Evolutionary conservation across 352 stramenopile species (phyloP), one percentile per base, ranked within the genome.

Genomic region (Phytophthora niederhauseri): DNA sequence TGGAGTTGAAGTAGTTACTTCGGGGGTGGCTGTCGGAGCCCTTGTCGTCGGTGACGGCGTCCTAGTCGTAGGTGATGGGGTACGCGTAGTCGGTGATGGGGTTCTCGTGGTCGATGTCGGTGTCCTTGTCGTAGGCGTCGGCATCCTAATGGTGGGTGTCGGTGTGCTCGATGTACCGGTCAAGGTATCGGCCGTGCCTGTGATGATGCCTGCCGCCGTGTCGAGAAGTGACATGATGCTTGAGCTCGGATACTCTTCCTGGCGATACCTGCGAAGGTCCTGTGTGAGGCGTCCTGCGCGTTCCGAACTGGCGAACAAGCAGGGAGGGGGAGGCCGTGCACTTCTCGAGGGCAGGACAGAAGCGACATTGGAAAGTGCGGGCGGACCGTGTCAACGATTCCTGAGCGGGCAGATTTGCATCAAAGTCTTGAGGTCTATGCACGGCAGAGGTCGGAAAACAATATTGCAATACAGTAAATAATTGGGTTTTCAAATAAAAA

Each of bases 291-390:
- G 38, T 11, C 31, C 38, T 66, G 31, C 17, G 19, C 28, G 55
- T 66, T 69, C 57, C 57, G 53, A 75, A 75, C 52, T 75, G 69
- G 48, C 57, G 57, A 62, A 64, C 45, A 26, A 26, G 19, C 45
- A 51, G 41, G 7, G 50, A 36, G 28, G 48, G 43, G 55, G 51
- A 34, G 12, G 36, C 9, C n/a, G 9, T 11, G 17, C 19, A 9
- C n/a, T 51, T 51, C 45, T 19, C n/a, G 43, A 50, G 2, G 45
- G n/a, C 19, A 51, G 24, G n/a, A 38, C 55, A 73, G 66, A 73
- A 70, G 55, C 49, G 66, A 36, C 66, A 66, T 62, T 58, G 61
- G 61, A 73, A 70, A 70, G 55, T 57, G 34, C 66, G 46, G 19
- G 15, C 20, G 7, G 53, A 43, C 50, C 50, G 58, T 63, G 66